These are phyloP conservation scores for Cucurbita moschata DNA, from an alignment of 306 rosid species.

Conservation along the genomic window DNA sequence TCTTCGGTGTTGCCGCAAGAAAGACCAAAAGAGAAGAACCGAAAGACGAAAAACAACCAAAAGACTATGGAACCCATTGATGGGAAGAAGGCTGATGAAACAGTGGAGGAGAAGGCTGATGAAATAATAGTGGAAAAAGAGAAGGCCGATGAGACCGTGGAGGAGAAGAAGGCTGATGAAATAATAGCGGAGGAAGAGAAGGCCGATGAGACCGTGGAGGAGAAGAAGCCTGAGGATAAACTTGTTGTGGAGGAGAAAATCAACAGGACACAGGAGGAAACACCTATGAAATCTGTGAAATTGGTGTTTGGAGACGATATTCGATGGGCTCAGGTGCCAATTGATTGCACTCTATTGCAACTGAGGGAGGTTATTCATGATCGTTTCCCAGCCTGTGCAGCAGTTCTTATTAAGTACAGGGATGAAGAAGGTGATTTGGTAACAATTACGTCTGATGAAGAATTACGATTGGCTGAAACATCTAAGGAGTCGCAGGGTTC, in stretches of 20 bases:
- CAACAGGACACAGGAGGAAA: constrained; percentile 22
- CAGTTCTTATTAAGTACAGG: constrained; percentile 70
- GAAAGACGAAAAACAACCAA: constrained; percentile 46
- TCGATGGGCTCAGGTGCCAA: constrained; percentile 60
- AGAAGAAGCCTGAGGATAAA: constrained; percentile 48
- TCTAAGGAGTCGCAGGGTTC: constrained; percentile 37
- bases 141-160: constrained; percentile 1
- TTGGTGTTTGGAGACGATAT: constrained; percentile 84
- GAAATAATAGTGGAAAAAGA: background rate
- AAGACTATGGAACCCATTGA: constrained; percentile 10
- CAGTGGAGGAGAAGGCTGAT: constrained; percentile 8
- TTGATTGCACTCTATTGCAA: constrained; percentile 55
- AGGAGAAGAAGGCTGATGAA: constrained; percentile 17
- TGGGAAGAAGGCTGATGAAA: constrained; percentile 11
- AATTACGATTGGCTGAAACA: constrained; percentile 67
- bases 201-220: constrained; percentile 29
- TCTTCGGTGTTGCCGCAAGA: constrained; percentile 13
- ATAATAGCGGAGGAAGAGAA: constrained; percentile 17
- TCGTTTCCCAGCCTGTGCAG: constrained; percentile 49
- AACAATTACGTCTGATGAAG: constrained; percentile 70
- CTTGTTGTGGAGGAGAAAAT: constrained; percentile 52
- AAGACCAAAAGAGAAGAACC: constrained; percentile 37
- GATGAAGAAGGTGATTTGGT: constrained; percentile 87
- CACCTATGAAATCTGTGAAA: constrained; percentile 46
- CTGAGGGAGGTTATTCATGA: constrained; percentile 50